Percentiles rank a stretch among this genome's conserved stretches.
Evolutionary conservation across 805 yeast genomes (phyloP).

Genomic region (Hanseniaspora vineae): DNA sequence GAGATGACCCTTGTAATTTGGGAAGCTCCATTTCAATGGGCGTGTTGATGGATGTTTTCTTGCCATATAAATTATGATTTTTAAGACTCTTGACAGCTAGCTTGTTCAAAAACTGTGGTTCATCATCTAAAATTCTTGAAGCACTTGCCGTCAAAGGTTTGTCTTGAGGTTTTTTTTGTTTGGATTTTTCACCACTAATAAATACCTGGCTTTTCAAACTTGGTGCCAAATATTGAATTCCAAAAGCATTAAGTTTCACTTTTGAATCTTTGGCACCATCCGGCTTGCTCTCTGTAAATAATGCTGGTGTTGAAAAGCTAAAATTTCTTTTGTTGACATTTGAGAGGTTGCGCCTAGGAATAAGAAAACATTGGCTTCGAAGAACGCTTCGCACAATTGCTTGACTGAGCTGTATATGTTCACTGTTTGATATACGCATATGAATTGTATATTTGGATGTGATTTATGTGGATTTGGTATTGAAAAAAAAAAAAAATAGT

Average conservation of each 20-base stretch:
- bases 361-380: neutral
- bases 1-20: constrained; percentile 48
- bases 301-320: neutral
- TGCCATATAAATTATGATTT: constrained; percentile 59
- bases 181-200: constrained; percentile 7
- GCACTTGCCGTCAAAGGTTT: too few species aligned
- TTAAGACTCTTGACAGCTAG: constrained; percentile 49
- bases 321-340: too few species aligned
- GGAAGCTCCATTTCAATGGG: constrained; percentile 61
- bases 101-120: constrained; percentile 10
- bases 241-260: constrained; percentile 51
- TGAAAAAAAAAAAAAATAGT: too few species aligned
- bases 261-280: neutral
- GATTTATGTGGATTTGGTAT: too few species aligned
- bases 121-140: neutral
- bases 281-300: neutral
- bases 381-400: neutral
- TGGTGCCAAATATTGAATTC: constrained; percentile 63
- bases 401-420: too few species aligned
- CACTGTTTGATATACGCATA: too few species aligned
- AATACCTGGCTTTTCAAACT: constrained; percentile 50
- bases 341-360: neutral
- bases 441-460: too few species aligned
- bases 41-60: constrained; percentile 45
- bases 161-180: constrained; percentile 3